Conservation (phyloP, 2,329 filamentous ascomycete genomes). For the Alternaria consortialis region DNA sequence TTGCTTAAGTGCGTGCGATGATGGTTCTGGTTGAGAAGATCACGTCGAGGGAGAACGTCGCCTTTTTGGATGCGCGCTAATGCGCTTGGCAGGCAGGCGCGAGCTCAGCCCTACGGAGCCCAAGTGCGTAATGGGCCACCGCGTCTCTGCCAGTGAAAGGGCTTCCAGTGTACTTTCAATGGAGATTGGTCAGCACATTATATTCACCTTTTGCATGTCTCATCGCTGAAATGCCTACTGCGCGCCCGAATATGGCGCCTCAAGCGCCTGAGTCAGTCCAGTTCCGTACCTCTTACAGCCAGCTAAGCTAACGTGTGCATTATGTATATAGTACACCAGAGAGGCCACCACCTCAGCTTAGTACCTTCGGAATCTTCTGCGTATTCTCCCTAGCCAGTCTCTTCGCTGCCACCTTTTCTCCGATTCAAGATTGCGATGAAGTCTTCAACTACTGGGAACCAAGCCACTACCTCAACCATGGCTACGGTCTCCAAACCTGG, state of each 20-base stretch:
- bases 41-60: conserved; percentile 28
- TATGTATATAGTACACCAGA: conserved; percentile 8
- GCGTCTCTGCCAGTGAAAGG: conserved; percentile 2
- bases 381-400: conserved; percentile 78
- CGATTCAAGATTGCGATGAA: conserved; percentile 98
- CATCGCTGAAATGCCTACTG: conserved; percentile 1
- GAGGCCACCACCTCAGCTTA: conserved; percentile 57
- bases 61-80: conserved; percentile 40
- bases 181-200: neutral
- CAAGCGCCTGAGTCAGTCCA: conserved; percentile 3
- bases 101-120: conserved; percentile 33
- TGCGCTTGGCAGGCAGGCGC: conserved; percentile 29
- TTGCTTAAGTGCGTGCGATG: conserved; percentile 39
- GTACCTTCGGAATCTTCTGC: conserved; percentile 81
- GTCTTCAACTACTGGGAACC: conserved; percentile 99
- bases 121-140: conserved; percentile 12
- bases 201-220: neutral
- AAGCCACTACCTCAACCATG: conserved; percentile 90
- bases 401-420: conserved; percentile 80
- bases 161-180: neutral
- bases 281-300: neutral
- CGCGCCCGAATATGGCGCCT: conserved; percentile 9
- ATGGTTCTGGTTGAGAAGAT: conserved; percentile 27
- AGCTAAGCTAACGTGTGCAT: conserved; percentile 12
- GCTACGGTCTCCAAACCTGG: conserved; percentile 96